Conservation (phyloP, 805 yeast genomes). For the Lachancea sp. region DNA sequence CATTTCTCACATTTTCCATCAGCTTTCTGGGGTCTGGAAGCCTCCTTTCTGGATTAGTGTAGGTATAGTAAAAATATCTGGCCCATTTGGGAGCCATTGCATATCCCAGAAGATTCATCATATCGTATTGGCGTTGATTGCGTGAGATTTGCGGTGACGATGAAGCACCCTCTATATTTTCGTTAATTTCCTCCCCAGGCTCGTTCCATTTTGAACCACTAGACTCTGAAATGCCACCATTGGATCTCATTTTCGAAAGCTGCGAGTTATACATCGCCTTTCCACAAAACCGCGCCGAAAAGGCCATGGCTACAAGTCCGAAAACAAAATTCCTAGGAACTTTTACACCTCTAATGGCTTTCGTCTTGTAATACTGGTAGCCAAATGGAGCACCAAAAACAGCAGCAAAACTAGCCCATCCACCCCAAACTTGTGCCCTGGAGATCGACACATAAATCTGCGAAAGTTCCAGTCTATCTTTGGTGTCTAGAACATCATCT, state of each 20-base stretch:
- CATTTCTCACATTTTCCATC: conserved; percentile 27
- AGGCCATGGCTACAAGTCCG: conserved; percentile 37
- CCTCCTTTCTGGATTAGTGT: conserved; percentile 44
- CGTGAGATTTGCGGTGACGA: conserved; percentile 10
- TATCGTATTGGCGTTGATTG: conserved; percentile 24
- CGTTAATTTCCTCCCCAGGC: background rate
- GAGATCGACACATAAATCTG: conserved; percentile 35
- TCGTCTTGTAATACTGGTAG: conserved; percentile 31
- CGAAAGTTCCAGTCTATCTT: conserved; percentile 40
- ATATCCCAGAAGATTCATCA: conserved; percentile 31
- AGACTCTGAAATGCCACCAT: conserved; percentile 23
- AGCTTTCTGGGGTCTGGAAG: conserved; percentile 49
- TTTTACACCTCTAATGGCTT: conserved; percentile 33
- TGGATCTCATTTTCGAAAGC: conserved; percentile 21
- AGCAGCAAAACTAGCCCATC: conserved; percentile 38
- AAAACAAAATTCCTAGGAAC: conserved; percentile 38
- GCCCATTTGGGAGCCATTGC: conserved; percentile 40
- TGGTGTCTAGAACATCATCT: conserved; percentile 38
- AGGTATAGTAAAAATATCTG: conserved; percentile 46
- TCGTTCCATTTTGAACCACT: conserved; percentile 4
- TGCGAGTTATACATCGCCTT: conserved; percentile 30
- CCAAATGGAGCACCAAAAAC: conserved; percentile 41
- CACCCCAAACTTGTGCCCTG: conserved; percentile 31
- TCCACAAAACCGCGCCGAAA: conserved; percentile 31
- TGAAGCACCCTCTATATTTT: conserved; percentile 1